Evolutionary conservation across 805 yeast species (phyloP).

Genomic region (Metschnikowia henanensis): DNA sequence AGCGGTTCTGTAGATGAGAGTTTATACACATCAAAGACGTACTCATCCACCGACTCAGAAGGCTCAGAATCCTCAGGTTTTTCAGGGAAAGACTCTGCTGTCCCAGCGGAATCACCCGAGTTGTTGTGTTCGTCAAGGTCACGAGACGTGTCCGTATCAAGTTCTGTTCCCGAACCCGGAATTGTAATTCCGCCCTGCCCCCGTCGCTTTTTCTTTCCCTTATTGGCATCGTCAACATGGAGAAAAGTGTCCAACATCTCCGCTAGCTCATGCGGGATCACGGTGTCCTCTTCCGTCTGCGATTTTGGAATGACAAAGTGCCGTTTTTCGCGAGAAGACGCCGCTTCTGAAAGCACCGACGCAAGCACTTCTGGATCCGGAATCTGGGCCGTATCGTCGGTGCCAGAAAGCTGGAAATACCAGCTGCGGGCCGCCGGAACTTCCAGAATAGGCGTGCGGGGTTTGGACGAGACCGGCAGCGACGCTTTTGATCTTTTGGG

Average conservation of each 20-base stretch:
- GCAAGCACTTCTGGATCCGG: constrained; percentile 23
- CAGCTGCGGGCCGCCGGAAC: constrained; percentile 22
- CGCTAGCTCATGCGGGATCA: constrained; percentile 59
- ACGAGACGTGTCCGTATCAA: too few species aligned
- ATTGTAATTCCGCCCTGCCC: constrained; percentile 3
- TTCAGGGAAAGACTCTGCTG: too few species aligned
- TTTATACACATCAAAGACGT: constrained; percentile 86
- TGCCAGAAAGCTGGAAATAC: constrained; percentile 36
- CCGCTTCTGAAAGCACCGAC: constrained; percentile 28
- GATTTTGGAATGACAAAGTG: constrained; percentile 38
- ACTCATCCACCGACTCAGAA: constrained; percentile 42
- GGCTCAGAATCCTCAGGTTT: not conserved
- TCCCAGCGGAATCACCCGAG: too few species aligned
- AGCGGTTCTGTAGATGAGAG: constrained; percentile 30
- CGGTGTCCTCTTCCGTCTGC: constrained; percentile 33
- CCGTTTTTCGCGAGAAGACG: constrained; percentile 17
- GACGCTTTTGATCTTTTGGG: constrained; percentile 45
- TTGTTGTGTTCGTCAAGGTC: too few species aligned
- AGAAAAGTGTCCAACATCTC: constrained; percentile 72
- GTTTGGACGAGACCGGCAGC: constrained; percentile 31
- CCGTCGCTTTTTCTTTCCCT: constrained; percentile 15
- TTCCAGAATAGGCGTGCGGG: constrained; percentile 20
- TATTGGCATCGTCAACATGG: constrained; percentile 23
- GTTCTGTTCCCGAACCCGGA: too few species aligned
- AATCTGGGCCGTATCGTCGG: constrained; percentile 27